Base-by-base conservation (phyloP, 23 red algal species). In the Rhodosorus marinus region DNA sequence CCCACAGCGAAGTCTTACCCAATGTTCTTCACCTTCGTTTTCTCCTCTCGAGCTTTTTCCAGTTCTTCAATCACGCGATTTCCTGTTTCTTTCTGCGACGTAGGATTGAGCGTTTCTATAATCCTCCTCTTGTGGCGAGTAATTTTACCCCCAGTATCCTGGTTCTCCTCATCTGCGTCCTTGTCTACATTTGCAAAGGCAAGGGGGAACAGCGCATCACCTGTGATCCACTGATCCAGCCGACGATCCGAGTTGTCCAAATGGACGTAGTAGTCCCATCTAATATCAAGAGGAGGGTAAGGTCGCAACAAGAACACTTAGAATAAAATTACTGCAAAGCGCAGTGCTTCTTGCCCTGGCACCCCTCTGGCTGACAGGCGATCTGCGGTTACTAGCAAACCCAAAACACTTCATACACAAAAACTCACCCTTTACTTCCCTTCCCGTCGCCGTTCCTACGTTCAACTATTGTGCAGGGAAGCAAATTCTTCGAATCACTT, bases 21-120 rank as follows among this genome's bases (percentile, higher is more conserved):
- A 30, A 88, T 72, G 59, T 88, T 88, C 35, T 64, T 66, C 41
- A 88, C 53, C 57, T 76, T 71, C 4, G 69, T 61, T 4, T 63
- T 24, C 17, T 76, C 57, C 28, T 70, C 67, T 31, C 55, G 52
- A 2, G 23, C 52, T 1, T 24, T 26, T n/a, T 70, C 62, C 75
- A 81, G 45, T 0, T 40, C 29, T 22, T 58, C 17, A 70, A 29
- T 29, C 25, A 59, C 26, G 61, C 49, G 26, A 20, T 55, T 33
- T 14, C 52, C 15, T 35, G 42, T 14, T 68, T 70, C 19, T 62
- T 43, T 19, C 38, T 43, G 38, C 38, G 38, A 11, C 38, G 11
- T 19, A 43, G 38, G 11, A 11, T 43, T 43, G 11, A 43, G 11
- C 38, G 11, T 19, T 14, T 14, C 38, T 14, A 19, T 19, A 43